Percentiles rank a stretch among this genome's conserved stretches.
Evolutionary conservation across 2,329 filamentous ascomycete species (phyloP).

Genomic region (Neoascochyta sp.): DNA sequence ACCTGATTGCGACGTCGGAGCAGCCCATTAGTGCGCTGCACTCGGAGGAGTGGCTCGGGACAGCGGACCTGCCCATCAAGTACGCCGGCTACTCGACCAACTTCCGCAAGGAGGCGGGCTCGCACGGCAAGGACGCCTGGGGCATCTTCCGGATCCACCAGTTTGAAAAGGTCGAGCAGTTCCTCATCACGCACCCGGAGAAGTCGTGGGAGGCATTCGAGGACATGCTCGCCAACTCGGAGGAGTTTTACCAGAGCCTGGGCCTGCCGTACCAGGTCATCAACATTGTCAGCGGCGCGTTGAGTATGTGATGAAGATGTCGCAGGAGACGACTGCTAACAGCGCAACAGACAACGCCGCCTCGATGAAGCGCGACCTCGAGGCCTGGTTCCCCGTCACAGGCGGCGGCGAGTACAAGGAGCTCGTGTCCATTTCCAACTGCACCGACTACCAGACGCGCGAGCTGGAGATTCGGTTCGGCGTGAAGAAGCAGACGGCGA

Average conservation of each 20-base stretch:
- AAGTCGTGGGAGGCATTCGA: conserved; percentile 87
- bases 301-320: conserved; percentile 49
- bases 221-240: conserved; percentile 82
- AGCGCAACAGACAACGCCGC: conserved; percentile 37
- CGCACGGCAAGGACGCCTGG: conserved; percentile 91
- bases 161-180: conserved; percentile 66
- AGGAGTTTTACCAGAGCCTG: conserved; percentile 92
- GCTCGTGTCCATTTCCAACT: conserved; percentile 95
- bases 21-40: conserved; percentile 93
- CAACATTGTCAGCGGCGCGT: conserved; percentile 89
- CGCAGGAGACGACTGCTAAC: neutral
- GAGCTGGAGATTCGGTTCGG: conserved; percentile 92
- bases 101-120: conserved; percentile 92
- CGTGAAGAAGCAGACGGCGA: conserved; percentile 68
- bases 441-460: conserved; percentile 93
- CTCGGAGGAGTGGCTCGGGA: conserved; percentile 86
- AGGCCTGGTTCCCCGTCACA: conserved; percentile 65
- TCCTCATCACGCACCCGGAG: conserved; percentile 66
- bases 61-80: conserved; percentile 84
- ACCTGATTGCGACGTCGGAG: conserved; percentile 74
- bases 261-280: conserved; percentile 88
- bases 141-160: conserved; percentile 97
- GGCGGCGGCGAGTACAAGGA: conserved; percentile 91
- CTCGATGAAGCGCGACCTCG: conserved; percentile 89
- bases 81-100: conserved; percentile 86